Base-by-base conservation (phyloP, 768 basidiomycete genomes). In the Phylloporus scabripes region DNA sequence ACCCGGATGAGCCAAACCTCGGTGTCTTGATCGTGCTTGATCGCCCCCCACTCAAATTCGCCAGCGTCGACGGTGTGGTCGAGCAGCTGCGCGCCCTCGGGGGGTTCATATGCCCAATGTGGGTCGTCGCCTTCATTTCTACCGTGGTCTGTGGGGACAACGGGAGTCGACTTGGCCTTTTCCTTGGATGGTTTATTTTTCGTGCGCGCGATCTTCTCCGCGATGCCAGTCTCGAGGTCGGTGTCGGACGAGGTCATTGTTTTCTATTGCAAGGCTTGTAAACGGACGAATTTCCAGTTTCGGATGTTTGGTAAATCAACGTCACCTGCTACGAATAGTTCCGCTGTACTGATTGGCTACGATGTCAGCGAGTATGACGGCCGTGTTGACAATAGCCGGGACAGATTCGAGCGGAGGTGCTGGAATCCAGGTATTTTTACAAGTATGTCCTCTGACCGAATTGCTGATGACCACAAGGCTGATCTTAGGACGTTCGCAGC, bases 401-500 rank as follows among this genome's bases (percentile, higher is more conserved):
- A 82, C 87, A 12, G 92, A 94, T 59, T 80, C 83, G 2, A 79
- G 87, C 26, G 90, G 89, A 20, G 92, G 92, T 1, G 92, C 92
- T 26, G 93, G 92, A 0, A 91, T 96, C 21, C 92, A 94, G 72
- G 89, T 85, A 53, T 55, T 68, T 37, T 5, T 8, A 48, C 28
- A 54, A 26, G 2, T 26, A 7, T 26, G 4, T 24, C 11, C 11
- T 50, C 7, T 29, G 7, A 21, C 2, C 24, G 5, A 14, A 28
- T n/a, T 7, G 21, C 39, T 39, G 14, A 53, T 15, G 12, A 29
- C 15, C 21, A 5, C 11, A 28, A 92, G 85, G 92, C 90, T 8
- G 93, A 95, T 65, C 72, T 95, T 24, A 91, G 87, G 66, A 85
- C 91, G 1, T 86, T 92, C 56, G 81, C 87, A 5, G 83, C 88